These are phyloP conservation scores for Emericellopsis cladophorae DNA, from an alignment of 2,329 filamentous ascomycete species.

Conservation along the genomic window DNA sequence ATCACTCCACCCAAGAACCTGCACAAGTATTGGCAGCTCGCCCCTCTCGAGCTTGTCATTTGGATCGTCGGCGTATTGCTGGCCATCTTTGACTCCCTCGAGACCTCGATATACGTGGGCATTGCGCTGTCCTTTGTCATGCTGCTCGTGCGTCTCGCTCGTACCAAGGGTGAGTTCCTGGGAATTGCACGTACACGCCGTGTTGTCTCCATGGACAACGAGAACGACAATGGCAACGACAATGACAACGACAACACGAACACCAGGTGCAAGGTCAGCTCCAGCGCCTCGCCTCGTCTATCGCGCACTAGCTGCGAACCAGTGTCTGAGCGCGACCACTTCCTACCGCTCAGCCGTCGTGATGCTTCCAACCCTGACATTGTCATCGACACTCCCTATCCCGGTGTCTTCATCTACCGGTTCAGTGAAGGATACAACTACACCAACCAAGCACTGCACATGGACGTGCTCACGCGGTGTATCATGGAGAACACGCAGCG, in stretches of 20 bases:
- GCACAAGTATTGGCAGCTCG: constrained; percentile 67
- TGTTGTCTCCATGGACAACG: constrained; percentile 1
- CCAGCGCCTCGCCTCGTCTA: too few relatives aligned
- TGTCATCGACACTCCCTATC: constrained; percentile 26
- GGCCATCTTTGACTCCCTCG: constrained; percentile 35
- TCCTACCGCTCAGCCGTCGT: constrained; percentile 24
- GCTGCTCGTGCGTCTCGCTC: constrained; percentile 30
- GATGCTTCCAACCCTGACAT: constrained; percentile 32
- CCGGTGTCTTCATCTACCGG: constrained; percentile 38
- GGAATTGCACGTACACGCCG: constrained; percentile 19
- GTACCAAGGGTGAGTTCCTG: constrained; percentile 33
- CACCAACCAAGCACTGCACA: constrained; percentile 34
- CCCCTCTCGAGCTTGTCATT: constrained; percentile 60
- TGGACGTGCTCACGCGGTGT: constrained; percentile 25
- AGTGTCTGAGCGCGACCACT: constrained; percentile 16
- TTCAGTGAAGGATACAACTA: constrained; percentile 40
- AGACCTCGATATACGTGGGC: constrained; percentile 36
- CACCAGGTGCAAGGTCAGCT: background rate
- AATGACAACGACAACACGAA: background rate
- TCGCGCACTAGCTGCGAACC: too few relatives aligned
- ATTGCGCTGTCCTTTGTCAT: constrained; percentile 27
- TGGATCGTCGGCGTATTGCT: constrained; percentile 61
- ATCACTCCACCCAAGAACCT: constrained; percentile 62
- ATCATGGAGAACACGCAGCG: constrained; percentile 26
- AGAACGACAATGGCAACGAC: background rate